Conservation (phyloP, 1,139 yeast species). For the Debaryomyces robertsiae region DNA sequence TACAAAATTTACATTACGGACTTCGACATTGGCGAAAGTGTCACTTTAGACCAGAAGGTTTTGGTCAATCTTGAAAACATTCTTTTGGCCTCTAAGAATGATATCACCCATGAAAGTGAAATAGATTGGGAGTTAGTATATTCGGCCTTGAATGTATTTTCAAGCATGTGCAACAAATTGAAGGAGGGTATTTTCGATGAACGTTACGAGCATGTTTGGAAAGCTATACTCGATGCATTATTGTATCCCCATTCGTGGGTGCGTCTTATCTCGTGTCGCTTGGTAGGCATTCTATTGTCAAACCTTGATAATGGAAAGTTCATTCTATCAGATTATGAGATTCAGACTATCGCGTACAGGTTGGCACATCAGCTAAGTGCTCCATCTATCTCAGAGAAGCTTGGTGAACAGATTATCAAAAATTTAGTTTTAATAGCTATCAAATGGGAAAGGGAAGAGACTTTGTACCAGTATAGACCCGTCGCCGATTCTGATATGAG, state of each 20-base stretch:
- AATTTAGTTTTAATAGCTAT: constrained; percentile 64
- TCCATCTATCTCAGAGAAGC: constrained; percentile 64
- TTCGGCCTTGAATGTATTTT: constrained; percentile 59
- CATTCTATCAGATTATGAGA: constrained; percentile 35
- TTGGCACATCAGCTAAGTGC: constrained; percentile 80
- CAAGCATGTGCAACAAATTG: constrained; percentile 36
- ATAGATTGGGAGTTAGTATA: constrained; percentile 79
- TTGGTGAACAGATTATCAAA: constrained; percentile 68
- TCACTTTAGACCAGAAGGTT: constrained; percentile 43
- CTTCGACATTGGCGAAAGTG: constrained; percentile 46
- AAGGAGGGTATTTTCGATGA: constrained; percentile 34
- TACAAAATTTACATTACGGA: constrained; percentile 64
- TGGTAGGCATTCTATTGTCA: constrained; percentile 55
- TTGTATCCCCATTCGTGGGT: constrained; percentile 94
- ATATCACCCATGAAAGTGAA: constrained; percentile 34
- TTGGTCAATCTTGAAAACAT: constrained; percentile 37
- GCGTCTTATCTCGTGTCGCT: constrained; percentile 66
- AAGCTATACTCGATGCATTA: constrained; percentile 52
- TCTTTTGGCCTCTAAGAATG: constrained; percentile 34
- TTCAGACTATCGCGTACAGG: constrained; percentile 70
- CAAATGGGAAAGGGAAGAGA: constrained; percentile 58
- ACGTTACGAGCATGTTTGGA: constrained; percentile 50
- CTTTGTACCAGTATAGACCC: constrained; percentile 34
- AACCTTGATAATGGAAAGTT: constrained; percentile 40
- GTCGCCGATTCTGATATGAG: constrained; percentile 24